Conservation (phyloP, 208 protist genomes). For the Leishmania mexicana region DNA sequence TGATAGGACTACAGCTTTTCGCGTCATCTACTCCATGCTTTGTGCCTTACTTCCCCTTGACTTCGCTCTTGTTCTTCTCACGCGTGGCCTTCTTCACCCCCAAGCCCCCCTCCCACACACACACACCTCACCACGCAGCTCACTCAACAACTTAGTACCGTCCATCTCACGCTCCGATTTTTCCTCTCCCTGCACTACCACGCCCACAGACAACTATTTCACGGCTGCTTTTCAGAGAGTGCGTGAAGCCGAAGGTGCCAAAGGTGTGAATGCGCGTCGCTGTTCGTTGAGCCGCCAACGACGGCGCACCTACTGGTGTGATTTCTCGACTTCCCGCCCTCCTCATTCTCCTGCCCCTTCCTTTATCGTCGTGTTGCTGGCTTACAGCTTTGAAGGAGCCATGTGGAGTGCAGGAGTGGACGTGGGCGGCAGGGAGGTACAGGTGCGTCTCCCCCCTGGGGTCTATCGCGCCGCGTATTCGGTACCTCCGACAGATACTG, state of each 20-base stretch:
- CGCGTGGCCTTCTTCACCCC: neutral
- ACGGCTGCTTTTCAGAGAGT: neutral
- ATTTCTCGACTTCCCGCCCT: conserved; percentile 4
- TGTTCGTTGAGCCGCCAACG: neutral
- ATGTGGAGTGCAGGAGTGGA: conserved; percentile 2
- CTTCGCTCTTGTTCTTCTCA: neutral
- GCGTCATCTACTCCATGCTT: neutral
- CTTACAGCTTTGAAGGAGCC: neutral
- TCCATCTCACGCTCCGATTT: neutral
- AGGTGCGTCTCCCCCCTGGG: conserved; percentile 2
- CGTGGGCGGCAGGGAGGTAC: neutral
- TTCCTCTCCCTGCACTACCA: neutral
- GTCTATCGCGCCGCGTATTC: conserved; percentile 7
- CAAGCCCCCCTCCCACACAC: too few relatives aligned
- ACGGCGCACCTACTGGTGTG: neutral
- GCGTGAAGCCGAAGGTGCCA: neutral
- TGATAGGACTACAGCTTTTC: neutral
- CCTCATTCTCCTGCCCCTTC: neutral
- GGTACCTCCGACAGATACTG: neutral
- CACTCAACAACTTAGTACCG: neutral
- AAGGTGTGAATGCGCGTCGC: neutral
- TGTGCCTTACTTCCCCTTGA: neutral
- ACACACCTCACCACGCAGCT: neutral
- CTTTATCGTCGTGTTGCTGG: neutral
- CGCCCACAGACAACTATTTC: neutral